Evolutionary conservation across 1,284 basidiomycete genomes (phyloP).

Genomic region (Mycocalia duriaeana): DNA sequence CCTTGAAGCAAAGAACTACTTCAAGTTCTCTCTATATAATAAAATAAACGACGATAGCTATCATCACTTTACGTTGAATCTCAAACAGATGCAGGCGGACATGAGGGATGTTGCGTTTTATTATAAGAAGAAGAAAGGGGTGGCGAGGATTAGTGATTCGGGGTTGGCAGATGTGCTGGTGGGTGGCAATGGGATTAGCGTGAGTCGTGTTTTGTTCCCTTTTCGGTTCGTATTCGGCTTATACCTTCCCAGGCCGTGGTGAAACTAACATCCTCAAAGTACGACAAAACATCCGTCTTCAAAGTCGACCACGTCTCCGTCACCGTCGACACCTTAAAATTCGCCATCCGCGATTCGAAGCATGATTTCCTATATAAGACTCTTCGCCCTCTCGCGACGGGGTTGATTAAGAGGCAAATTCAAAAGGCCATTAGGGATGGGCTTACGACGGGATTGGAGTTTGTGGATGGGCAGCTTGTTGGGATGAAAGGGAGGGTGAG

Average conservation of each 20-base stretch:
- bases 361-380: slow-evolving; percentile 91
- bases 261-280: slow-evolving; percentile 60
- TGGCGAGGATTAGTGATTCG: slow-evolving; percentile 82
- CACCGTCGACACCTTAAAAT: slow-evolving; percentile 83
- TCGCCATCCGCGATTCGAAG: slow-evolving; percentile 88
- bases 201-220: slow-evolving; percentile 18
- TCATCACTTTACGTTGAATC: slow-evolving; percentile 69
- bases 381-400: slow-evolving; percentile 66
- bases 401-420: slow-evolving; percentile 88
- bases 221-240: background rate
- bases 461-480: slow-evolving; percentile 85
- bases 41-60: slow-evolving; percentile 52
- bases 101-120: slow-evolving; percentile 90
- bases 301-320: slow-evolving; percentile 74
- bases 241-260: slow-evolving; percentile 39
- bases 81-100: slow-evolving; percentile 90
- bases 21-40: slow-evolving; percentile 79
- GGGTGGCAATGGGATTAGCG: slow-evolving; percentile 73
- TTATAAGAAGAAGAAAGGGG: slow-evolving; percentile 73
- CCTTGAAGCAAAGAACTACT: slow-evolving; percentile 78
- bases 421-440: slow-evolving; percentile 78
- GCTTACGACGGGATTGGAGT: slow-evolving; percentile 79
- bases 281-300: slow-evolving; percentile 71
- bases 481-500: slow-evolving; percentile 74
- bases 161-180: slow-evolving; percentile 89